Evolutionary conservation across 352 stramenopile species (phyloP), one percentile per base, ranked within the genome.

Genomic region (Albugo candida): DNA sequence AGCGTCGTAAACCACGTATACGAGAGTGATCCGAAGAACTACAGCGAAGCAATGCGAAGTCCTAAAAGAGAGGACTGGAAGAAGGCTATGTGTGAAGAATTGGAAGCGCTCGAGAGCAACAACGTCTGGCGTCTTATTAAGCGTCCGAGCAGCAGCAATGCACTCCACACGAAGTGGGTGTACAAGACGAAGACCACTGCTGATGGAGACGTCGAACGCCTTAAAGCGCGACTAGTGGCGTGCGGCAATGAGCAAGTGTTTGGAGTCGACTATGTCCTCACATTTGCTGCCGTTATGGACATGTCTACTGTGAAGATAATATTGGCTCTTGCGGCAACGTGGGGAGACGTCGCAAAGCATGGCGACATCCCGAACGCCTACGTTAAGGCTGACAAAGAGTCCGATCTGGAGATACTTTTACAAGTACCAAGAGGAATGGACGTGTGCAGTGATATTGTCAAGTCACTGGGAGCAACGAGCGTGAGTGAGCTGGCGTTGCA

Each of bases 21-120:
- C 2, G 41, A 51, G 8, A 2, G 10, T 2, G 55, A 54, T 12
- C 55, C 50, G 1, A 54, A 48, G 16, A 61, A 58, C 13, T 61
- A 54, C 19, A 6, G 21, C 12, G 35, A 52, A 13, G 41, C 50
- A 2, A 58, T 57, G 36, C 13, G 27, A 0, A 52, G 19, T 14
- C 0, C 5, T 0, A 14, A 18, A 14, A 35, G 13, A 13, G 8
- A 45, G 4, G 41, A 49, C 10, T 58, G 50, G 55, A 35, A 44
- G 19, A 14, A 13, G 5, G 47, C 51, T 1, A 39, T 39, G 17
- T 2, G 16, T 2, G 34, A 35, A 11, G 43, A 61, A 8, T 12
- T 61, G 1, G 18, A 18, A 5, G 51, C 47, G 0, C 37, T 61
- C 1, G 42, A 61, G 24, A 36, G 0, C 14, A 58, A 58, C 19